phyloP scores from a whole-genome alignment of 768 basidiomycete species.

The Podaxis sp. region DNA sequence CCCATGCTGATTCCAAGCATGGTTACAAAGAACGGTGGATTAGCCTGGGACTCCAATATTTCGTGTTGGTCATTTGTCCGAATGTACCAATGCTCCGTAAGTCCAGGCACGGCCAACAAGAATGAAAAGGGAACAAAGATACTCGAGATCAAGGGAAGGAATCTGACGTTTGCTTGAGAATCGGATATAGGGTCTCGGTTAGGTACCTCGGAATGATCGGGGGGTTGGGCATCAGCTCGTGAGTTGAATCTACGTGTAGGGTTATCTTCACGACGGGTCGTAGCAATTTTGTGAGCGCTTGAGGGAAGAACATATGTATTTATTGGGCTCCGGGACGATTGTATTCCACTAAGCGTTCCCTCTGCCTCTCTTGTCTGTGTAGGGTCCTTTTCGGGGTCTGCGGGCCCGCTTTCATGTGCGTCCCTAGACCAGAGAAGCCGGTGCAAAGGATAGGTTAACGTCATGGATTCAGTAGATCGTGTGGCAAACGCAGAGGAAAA shows the following conservation, averaged over 20 bases:
- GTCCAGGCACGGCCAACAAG: constrained; percentile 78
- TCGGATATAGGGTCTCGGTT: constrained; percentile 28
- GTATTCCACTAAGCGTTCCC: neutral
- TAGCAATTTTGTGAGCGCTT: neutral
- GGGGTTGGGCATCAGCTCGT: neutral
- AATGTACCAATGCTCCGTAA: constrained; percentile 77
- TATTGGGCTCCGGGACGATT: neutral
- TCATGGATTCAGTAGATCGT: neutral
- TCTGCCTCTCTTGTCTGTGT: neutral
- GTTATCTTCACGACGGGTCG: neutral
- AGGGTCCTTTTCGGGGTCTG: neutral
- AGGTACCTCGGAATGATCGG: neutral
- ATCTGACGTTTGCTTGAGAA: constrained; percentile 41
- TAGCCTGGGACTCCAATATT: constrained; percentile 46
- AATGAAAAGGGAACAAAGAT: constrained; percentile 75
- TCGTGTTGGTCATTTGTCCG: constrained; percentile 45
- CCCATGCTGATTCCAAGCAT: constrained; percentile 67
- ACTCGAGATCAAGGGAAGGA: constrained; percentile 65
- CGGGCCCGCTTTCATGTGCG: neutral
- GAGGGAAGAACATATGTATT: neutral
- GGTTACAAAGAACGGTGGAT: constrained; percentile 58
- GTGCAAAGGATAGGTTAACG: neutral
- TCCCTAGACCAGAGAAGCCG: neutral
- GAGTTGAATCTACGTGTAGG: neutral
- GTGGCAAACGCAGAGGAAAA: neutral